A percentile compares a stretch with the other conserved stretches of the same genome.
These are phyloP conservation scores for Colletotrichum sp. DNA, from an alignment of 2,329 filamentous ascomycete species.

Conservation along the genomic window DNA sequence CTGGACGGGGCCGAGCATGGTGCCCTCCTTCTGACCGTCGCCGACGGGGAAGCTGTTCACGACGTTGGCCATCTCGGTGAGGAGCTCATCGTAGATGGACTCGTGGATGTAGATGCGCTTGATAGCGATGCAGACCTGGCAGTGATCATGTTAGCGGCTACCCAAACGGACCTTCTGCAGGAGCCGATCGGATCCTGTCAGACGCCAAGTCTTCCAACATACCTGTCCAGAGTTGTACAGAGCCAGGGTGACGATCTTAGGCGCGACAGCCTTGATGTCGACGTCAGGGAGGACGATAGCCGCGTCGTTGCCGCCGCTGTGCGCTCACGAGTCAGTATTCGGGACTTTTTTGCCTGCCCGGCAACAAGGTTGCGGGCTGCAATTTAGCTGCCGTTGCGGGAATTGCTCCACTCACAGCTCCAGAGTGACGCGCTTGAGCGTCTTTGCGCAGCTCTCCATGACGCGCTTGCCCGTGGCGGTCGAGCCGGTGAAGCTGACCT, in stretches of 20 bases:
- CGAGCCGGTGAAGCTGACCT: conserved; percentile 69
- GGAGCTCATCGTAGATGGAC: conserved; percentile 46
- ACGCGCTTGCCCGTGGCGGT: conserved; percentile 65
- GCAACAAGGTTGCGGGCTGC: background rate
- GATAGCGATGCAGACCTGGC: conserved; percentile 56
- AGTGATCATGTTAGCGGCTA: background rate
- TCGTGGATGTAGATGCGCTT: conserved; percentile 62
- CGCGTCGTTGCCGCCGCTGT: conserved; percentile 61
- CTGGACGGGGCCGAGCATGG: conserved; percentile 61
- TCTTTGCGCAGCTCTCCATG: conserved; percentile 59
- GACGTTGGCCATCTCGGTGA: conserved; percentile 18
- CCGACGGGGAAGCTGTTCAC: conserved; percentile 16
- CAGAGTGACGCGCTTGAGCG: conserved; percentile 64
- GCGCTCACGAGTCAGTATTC: background rate
- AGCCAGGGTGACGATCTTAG: conserved; percentile 50
- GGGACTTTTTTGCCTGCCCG: background rate
- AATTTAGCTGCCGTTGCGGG: conserved; percentile 19
- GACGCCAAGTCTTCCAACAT: conserved; percentile 5
- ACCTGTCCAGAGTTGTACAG: conserved; percentile 61
- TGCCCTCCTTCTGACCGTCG: conserved; percentile 15
- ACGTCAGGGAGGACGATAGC: conserved; percentile 65
- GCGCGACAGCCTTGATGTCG: conserved; percentile 44
- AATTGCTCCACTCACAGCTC: conserved; percentile 45
- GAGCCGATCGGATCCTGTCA: background rate
- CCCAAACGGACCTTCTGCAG: background rate